phyloP scores from a whole-genome alignment of 2,329 filamentous ascomycete genomes.

The Teratosphaeria zuluensis region DNA sequence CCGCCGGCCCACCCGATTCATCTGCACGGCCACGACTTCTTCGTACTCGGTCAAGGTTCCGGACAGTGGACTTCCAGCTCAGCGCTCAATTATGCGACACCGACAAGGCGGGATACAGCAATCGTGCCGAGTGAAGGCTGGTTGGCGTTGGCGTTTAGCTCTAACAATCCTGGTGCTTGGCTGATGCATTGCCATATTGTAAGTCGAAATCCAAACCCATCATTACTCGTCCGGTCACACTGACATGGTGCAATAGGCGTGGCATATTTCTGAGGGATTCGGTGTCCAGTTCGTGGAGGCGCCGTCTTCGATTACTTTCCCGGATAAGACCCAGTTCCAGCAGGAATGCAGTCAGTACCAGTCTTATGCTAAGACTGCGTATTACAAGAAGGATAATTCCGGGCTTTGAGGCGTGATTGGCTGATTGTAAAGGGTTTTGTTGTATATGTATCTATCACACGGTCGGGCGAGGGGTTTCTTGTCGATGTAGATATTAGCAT shows the following conservation, averaged over 20 bases:
- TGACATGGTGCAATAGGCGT: slow-evolving; percentile 24
- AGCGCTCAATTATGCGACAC: slow-evolving; percentile 31
- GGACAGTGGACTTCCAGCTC: slow-evolving; percentile 14
- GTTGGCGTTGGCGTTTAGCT: slow-evolving; percentile 40
- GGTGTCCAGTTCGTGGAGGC: slow-evolving; percentile 45
- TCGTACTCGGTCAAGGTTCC: slow-evolving; percentile 21
- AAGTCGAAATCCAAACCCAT: slow-evolving; percentile 47
- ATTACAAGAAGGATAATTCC: slow-evolving; percentile 31
- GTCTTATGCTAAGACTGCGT: slow-evolving; percentile 22
- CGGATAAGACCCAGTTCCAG: slow-evolving; percentile 17
- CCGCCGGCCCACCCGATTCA: slow-evolving; percentile 30
- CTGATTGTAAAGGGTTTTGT: too few relatives aligned
- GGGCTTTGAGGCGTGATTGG: slow-evolving; percentile 21
- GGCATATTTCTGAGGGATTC: slow-evolving; percentile 53
- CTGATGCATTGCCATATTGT: slow-evolving; percentile 47
- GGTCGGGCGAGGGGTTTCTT: too few relatives aligned
- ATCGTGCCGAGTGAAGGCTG: slow-evolving; percentile 37
- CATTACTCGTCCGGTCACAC: slow-evolving; percentile 3
- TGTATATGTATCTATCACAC: too few relatives aligned
- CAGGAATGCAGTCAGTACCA: slow-evolving; percentile 26
- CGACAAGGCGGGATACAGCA: slow-evolving; percentile 40
- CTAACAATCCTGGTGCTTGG: slow-evolving; percentile 42
- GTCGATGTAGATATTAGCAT: background rate
- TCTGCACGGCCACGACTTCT: slow-evolving; percentile 29
- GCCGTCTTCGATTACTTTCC: slow-evolving; percentile 23